These are phyloP conservation scores for Paulownia fortunei DNA, from an alignment of 257 asterid genomes.

Conservation along the genomic window DNA sequence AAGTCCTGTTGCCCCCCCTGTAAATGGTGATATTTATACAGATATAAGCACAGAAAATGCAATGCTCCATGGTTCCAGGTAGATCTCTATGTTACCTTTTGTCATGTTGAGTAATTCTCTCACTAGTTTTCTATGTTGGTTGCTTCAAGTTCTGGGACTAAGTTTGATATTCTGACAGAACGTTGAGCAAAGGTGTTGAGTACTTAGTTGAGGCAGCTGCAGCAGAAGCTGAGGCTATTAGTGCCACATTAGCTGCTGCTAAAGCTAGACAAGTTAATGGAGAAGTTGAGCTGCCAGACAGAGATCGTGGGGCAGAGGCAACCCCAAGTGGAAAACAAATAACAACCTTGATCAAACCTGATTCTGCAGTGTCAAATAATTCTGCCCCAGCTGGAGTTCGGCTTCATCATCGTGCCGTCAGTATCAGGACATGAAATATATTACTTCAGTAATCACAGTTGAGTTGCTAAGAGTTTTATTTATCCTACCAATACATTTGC, in stretches of 20 bases:
- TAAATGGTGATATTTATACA: slow-evolving; percentile 79
- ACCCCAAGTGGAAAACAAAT: slow-evolving; percentile 90
- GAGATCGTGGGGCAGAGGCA: slow-evolving; percentile 97
- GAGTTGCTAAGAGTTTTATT: slow-evolving; percentile 30
- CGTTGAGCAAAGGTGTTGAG: slow-evolving; percentile 83
- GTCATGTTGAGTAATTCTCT: neutral
- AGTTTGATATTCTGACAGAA: slow-evolving; percentile 45
- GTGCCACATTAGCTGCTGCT: slow-evolving; percentile 91
- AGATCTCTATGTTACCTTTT: slow-evolving; percentile 24
- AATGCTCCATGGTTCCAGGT: slow-evolving; percentile 79
- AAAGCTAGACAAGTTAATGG: slow-evolving; percentile 92
- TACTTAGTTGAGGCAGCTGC: slow-evolving; percentile 96
- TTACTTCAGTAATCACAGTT: slow-evolving; percentile 1
- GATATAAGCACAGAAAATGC: slow-evolving; percentile 93
- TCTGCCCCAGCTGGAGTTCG: slow-evolving; percentile 81
- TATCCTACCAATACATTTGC: slow-evolving; percentile 37
- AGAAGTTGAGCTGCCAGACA: slow-evolving; percentile 84
- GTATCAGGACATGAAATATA: slow-evolving; percentile 39
- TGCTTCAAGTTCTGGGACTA: slow-evolving; percentile 21
- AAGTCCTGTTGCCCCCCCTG: slow-evolving; percentile 85
- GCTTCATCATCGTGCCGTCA: slow-evolving; percentile 96
- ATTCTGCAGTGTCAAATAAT: slow-evolving; percentile 57
- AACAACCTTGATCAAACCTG: slow-evolving; percentile 74
- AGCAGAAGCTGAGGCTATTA: slow-evolving; percentile 98
- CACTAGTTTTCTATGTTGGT: neutral